Base-by-base conservation (phyloP, 164 flowering plant genomes). In the Liriodendron chinense region DNA sequence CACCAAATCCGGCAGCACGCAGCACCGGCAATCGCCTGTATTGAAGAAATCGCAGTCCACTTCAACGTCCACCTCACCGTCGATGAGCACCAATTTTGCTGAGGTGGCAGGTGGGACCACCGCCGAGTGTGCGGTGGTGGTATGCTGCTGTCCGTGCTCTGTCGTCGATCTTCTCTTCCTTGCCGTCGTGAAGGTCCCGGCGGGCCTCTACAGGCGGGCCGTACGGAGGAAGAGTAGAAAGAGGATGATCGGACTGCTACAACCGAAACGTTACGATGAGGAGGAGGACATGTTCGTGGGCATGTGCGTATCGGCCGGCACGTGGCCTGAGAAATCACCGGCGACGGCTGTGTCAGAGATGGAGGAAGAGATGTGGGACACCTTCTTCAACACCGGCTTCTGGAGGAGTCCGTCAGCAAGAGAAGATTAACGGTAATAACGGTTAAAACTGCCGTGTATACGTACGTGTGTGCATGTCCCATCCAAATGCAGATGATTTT, bases 331-430 rank as follows among this genome's bases (percentile, higher is more conserved):
- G 65, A 74, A 66, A n/a, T 68, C 77, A 8, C 72, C 77, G 28
- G 68, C 72, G 18, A 34, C 56, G 3, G 89, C 82, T 10, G 82
- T 83, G 49, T 47, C 77, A 76, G 84, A 84, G 9, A 73, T 93
- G 77, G 99, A 95, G 85, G 84, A 90, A 85, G 94, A 90, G 82
- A 92, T 93, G 98, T 88, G 91, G 94, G 87, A 82, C 0, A 73
- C 73, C 71, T 91, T 92, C 79, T 88, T 87, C 78, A 66, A 82
- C 22, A 80, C 89, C 72, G 99, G 99, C 1, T 95, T 95, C 62
- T 92, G 99, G 98, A 87, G 98, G 75, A 95, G 91, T 73, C 84
- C 89, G 62, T 95, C 98, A 1, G 87, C 86, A 63, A 81, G 83
- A 74, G 79, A 78, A 6, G 13, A 61, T 16, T 21, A 59, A 20